Percentiles rank a stretch among this genome's conserved stretches.
Evolutionary conservation across 345 rosid species (phyloP).

Genomic region (Bruguiera sexangula): DNA sequence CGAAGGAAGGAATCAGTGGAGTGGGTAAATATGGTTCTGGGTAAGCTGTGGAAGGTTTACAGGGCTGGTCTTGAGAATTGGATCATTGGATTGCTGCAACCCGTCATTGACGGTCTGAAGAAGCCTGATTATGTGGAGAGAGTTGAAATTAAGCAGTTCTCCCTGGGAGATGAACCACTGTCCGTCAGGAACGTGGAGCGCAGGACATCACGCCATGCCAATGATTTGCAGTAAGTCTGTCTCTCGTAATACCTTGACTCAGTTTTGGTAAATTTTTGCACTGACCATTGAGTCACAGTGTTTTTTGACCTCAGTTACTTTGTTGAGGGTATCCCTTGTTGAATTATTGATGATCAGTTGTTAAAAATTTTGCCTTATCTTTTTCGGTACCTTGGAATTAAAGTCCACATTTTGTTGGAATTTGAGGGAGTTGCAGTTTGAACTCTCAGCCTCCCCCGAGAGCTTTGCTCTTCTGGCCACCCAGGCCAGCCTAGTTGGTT

Average conservation of each 20-base stretch:
- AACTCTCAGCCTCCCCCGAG: no score
- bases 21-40: constrained; percentile 99
- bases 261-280: background rate
- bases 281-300: no score
- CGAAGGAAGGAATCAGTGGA: constrained; percentile 96
- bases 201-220: constrained; percentile 82
- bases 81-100: constrained; percentile 85
- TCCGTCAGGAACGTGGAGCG: constrained; percentile 95
- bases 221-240: constrained; percentile 87
- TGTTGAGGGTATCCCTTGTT: no score
- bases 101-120: constrained; percentile 88
- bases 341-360: no score
- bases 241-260: background rate
- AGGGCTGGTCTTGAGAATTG: constrained; percentile 92
- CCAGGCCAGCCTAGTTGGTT: no score
- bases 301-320: no score
- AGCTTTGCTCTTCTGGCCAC: no score
- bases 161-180: constrained; percentile 90
- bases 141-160: constrained; percentile 89
- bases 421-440: no score
- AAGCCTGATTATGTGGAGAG: constrained; percentile 94
- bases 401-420: no score
- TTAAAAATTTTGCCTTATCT: no score
- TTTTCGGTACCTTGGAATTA: no score
- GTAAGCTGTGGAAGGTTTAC: constrained; percentile 93